Base-by-base conservation (phyloP, 768 basidiomycete species). In the Royoungia palumana region DNA sequence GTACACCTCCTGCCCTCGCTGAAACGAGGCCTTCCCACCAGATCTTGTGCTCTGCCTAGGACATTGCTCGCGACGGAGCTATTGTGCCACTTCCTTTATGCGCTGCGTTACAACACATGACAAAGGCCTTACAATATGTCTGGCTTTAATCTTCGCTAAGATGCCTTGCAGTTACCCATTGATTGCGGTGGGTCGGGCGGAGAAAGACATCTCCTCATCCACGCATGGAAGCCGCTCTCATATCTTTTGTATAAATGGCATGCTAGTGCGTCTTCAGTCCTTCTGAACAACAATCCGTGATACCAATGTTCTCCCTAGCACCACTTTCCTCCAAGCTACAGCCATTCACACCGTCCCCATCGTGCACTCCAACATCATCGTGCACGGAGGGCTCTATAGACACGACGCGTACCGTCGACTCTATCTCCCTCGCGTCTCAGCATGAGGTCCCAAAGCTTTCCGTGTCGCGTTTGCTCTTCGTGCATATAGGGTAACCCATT, bases 401-500 rank as follows among this genome's bases (percentile, higher is more conserved):
- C 46, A 41, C 58, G 28, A 34, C 56, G 24, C 47, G 25, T 37
- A 52, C 56, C 37, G 41, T 44, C 27, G 65, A 69, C 42, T 53
- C 63, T n/a, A 43, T 51, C 45, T 55, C 63, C 42, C 28, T 63
- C n/a, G 57, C 28, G 12, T 68, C 57, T 30, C 39, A 50, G 17
- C 41, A 43, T 25, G 57, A 63, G 41, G 53, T 47, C 35, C 52
- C 56, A 19, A 50, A 55, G 1, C 65, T 84, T 36, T 83, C 87
- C 5, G 80, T 79, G 1, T 49, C 73, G 21, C 78, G 78, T 24
- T 76, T 87, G 46, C 70, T 86, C 42, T 64, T 79, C 38, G 77
- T 83, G 20, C 87, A 89, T 64, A 74, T 87, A 53, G 87, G 87
- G 87, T 87, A 67, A 50, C 59, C 19, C 25, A 16, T 13, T 35